Evolutionary conservation across 208 protist genomes (phyloP).

Genomic region (Trypanosoma brucei): DNA sequence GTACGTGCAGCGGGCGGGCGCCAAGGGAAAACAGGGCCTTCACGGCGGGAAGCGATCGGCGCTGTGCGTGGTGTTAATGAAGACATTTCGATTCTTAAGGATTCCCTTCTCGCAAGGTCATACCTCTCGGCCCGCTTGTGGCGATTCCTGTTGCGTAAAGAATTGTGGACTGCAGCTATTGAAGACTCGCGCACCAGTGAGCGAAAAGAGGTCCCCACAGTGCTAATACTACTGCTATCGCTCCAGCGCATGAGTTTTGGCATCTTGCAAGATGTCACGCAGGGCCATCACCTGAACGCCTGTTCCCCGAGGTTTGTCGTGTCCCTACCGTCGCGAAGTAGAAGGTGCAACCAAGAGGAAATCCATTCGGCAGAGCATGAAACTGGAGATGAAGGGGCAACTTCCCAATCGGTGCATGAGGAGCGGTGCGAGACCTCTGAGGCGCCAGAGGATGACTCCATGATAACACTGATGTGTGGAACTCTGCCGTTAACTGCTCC

Average conservation of each 20-base stretch:
- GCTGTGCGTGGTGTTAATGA: constrained; percentile 8
- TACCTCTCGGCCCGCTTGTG: constrained; percentile 67
- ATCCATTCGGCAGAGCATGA: neutral
- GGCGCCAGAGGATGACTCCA: neutral
- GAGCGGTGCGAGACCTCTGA: too few species aligned
- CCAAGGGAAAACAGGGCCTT: neutral
- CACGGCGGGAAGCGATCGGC: neutral
- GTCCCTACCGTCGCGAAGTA: constrained; percentile 56
- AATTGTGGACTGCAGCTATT: constrained; percentile 51
- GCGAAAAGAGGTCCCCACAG: neutral
- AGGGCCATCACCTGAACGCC: constrained; percentile 42
- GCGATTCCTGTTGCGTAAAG: constrained; percentile 42
- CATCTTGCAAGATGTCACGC: constrained; percentile 51
- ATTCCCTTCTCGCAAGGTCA: constrained; percentile 53
- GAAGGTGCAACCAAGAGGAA: neutral
- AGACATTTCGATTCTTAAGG: constrained; percentile 23
- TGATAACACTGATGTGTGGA: constrained; percentile 22
- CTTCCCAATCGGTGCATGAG: too few species aligned
- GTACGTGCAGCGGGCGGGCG: neutral
- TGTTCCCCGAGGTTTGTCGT: constrained; percentile 75
- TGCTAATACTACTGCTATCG: constrained; percentile 29
- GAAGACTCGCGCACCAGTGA: constrained; percentile 7
- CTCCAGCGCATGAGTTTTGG: constrained; percentile 47
- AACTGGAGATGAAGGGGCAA: neutral
- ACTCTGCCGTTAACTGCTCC: neutral